Percentiles rank a stretch among this genome's conserved stretches.
These are phyloP conservation scores for Arctostaphylos glauca DNA, from an alignment of 148 eudicot species.

Conservation along the genomic window DNA sequence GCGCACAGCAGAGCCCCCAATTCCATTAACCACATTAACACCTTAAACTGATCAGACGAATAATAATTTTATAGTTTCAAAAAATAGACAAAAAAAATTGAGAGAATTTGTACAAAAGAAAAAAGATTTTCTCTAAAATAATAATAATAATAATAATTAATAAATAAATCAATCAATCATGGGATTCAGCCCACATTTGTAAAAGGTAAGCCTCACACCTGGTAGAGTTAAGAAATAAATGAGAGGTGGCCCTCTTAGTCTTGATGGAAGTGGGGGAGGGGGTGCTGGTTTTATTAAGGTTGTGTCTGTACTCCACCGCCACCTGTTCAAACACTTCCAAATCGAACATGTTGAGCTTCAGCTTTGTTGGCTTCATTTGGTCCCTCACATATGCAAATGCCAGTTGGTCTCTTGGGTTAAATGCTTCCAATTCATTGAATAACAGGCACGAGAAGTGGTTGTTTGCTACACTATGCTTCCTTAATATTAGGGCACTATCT, in stretches of 20 bases:
- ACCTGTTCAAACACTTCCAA: slow-evolving; percentile 84
- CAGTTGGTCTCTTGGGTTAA: slow-evolving; percentile 84
- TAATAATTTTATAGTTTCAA: too few relatives aligned
- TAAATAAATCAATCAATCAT: slow-evolving; percentile 27
- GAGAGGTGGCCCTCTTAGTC: slow-evolving; percentile 41
- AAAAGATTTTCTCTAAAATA: not conserved
- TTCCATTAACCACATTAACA: too few relatives aligned
- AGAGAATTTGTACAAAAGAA: not conserved
- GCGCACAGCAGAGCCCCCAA: too few relatives aligned
- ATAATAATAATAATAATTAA: not conserved
- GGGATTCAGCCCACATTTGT: slow-evolving; percentile 78
- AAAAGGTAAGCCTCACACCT: slow-evolving; percentile 55
- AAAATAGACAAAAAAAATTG: too few relatives aligned
- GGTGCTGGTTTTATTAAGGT: slow-evolving; percentile 33
- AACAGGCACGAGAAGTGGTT: slow-evolving; percentile 71
- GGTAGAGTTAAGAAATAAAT: slow-evolving; percentile 35
- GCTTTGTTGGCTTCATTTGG: slow-evolving; percentile 63
- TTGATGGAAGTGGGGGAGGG: slow-evolving; percentile 23
- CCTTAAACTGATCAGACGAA: too few relatives aligned
- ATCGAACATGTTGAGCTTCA: slow-evolving; percentile 84
- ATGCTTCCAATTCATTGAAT: slow-evolving; percentile 80
- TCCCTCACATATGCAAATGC: slow-evolving; percentile 88
- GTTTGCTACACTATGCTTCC: slow-evolving; percentile 59
- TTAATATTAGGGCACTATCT: slow-evolving; percentile 74
- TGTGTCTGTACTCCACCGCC: slow-evolving; percentile 79